Conservation (phyloP, 352 stramenopile species). For the Globisporangium uncinulatum region DNA sequence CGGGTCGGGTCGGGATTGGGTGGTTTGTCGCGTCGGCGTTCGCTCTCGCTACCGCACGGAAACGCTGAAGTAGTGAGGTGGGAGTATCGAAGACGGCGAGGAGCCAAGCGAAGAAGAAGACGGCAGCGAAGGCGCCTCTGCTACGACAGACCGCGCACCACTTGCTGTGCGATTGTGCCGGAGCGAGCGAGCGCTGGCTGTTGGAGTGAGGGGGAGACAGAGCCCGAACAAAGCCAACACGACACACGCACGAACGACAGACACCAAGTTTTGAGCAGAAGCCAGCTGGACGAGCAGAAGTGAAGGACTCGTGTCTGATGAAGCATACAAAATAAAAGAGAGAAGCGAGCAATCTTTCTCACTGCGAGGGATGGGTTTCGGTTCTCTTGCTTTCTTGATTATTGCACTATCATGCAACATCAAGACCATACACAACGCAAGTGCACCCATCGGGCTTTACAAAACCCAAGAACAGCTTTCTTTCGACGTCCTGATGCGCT, state of each 20-base stretch:
- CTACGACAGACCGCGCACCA: neutral
- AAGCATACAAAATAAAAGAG: neutral
- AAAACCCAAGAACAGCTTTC: neutral
- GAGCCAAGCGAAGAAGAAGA: no score
- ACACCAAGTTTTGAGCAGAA: neutral
- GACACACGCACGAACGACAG: neutral
- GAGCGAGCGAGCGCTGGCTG: neutral
- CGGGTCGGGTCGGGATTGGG: no score
- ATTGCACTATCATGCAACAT: neutral
- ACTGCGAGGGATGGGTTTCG: neutral
- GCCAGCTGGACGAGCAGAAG: neutral
- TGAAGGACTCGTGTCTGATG: neutral
- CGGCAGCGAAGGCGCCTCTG: no score
- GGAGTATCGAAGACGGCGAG: no score
- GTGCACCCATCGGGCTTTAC: neutral
- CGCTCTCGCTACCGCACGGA: neutral
- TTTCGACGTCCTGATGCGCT: slow-evolving; percentile 6
- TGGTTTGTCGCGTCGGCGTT: no score
- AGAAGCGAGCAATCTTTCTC: neutral
- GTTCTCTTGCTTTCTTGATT: neutral
- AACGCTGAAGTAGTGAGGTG: no score
- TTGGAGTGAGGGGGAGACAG: slow-evolving; percentile 1
- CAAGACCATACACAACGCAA: no score
- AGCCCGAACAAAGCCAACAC: neutral
- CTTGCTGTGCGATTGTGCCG: slow-evolving; percentile 1